Evolutionary conservation across 148 eudicot species (phyloP).

Genomic region (Persicaria tinctoria): DNA sequence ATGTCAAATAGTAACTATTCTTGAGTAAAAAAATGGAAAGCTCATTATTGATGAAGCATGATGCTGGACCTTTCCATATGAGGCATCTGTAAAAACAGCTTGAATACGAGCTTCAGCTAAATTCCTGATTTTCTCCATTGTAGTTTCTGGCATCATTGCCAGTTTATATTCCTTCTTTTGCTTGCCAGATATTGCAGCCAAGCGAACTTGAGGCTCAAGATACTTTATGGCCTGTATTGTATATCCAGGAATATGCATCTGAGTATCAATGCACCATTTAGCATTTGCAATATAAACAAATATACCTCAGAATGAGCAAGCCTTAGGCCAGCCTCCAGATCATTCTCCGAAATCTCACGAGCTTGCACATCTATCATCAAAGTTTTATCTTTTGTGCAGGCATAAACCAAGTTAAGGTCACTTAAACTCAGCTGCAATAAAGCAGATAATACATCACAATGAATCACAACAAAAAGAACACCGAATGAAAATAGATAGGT

Average conservation of each 20-base stretch:
- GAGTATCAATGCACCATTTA: not conserved
- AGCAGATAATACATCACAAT: conserved; percentile 14
- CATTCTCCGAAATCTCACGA: conserved; percentile 86
- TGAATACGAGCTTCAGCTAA: conserved; percentile 69
- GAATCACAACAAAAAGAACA: conserved; percentile 1
- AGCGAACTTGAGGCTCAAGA: conserved; percentile 87
- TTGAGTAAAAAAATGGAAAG: not conserved
- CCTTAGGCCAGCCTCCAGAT: conserved; percentile 72
- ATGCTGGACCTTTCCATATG: conserved; percentile 72
- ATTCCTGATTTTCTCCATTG: conserved; percentile 69
- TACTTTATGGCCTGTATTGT: conserved; percentile 78
- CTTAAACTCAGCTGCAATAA: conserved; percentile 70
- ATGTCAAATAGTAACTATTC: not conserved
- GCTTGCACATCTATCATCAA: conserved; percentile 98
- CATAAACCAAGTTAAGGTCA: conserved; percentile 94
- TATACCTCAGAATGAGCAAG: conserved; percentile 89
- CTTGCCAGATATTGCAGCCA: conserved; percentile 88
- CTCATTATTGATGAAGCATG: not conserved
- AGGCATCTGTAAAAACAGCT: conserved; percentile 84
- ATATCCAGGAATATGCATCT: conserved; percentile 16
- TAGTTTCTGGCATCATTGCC: conserved; percentile 67
- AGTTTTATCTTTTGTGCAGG: conserved; percentile 93
- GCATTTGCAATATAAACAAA: conserved; percentile 1
- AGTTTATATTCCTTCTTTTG: conserved; percentile 73
- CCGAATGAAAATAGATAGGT: not conserved